These are phyloP conservation scores for Ceriops zippeliana DNA, from an alignment of 345 rosid species.

Conservation along the genomic window DNA sequence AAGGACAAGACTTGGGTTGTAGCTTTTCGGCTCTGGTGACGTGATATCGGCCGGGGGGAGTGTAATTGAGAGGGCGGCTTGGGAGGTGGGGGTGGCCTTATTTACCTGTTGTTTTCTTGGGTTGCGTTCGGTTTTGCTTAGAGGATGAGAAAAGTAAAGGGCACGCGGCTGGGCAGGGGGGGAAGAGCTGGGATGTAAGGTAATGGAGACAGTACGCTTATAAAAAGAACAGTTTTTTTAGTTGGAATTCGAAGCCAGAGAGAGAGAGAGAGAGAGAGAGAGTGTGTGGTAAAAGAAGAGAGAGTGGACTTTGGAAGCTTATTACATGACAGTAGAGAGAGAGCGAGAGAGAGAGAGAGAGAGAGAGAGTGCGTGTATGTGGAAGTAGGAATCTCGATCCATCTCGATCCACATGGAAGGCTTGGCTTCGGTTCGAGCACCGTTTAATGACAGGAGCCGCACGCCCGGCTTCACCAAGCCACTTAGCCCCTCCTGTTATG, in stretches of 20 bases:
- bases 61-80: too few species aligned
- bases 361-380: conserved; percentile 13
- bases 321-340: background rate
- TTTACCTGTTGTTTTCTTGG: background rate
- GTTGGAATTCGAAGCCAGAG: conserved; percentile 7
- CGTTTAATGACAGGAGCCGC: too few species aligned
- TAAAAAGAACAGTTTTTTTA: background rate
- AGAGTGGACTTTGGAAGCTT: too few species aligned
- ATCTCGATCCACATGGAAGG: conserved; percentile 21
- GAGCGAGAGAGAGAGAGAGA: conserved; percentile 7
- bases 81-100: too few species aligned
- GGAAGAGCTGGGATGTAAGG: background rate
- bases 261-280: conserved; percentile 14
- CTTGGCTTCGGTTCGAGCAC: background rate
- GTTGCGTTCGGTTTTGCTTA: background rate
- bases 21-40: background rate
- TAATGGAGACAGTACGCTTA: background rate
- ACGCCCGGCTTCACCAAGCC: too few species aligned
- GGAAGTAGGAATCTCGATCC: conserved; percentile 35
- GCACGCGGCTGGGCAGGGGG: background rate
- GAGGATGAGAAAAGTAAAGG: conserved; percentile 14
- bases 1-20: background rate
- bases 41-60: too few species aligned
- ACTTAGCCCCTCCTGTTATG: too few species aligned
- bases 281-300: background rate